Conservation (phyloP, 805 yeast species). For the Starmera dryadoides region DNA sequence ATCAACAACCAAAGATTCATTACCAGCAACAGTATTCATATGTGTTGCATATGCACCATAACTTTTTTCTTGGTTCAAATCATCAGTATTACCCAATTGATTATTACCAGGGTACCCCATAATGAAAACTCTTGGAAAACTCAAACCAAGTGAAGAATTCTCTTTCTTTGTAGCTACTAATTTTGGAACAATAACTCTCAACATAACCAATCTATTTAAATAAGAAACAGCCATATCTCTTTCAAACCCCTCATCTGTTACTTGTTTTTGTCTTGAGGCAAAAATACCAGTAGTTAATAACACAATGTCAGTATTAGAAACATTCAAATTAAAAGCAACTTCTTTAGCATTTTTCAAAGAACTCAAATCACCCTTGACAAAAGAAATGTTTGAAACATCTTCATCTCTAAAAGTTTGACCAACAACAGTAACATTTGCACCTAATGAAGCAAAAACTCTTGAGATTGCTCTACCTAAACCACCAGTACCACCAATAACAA, state of each 20-base stretch:
- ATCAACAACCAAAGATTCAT: conserved; percentile 28
- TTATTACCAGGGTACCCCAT: conserved; percentile 34
- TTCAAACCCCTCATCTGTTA: conserved; percentile 30
- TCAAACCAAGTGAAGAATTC: too few species aligned
- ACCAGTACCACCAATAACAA: conserved; percentile 34
- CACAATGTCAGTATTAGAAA: conserved; percentile 19
- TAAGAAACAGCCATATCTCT: conserved; percentile 31
- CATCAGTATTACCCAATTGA: conserved; percentile 25
- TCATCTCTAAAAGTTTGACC: conserved; percentile 28
- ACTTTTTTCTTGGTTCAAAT: conserved; percentile 25
- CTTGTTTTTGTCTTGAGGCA: conserved; percentile 23
- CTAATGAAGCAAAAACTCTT: conserved; percentile 16
- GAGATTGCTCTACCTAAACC: conserved; percentile 32
- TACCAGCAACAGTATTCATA: conserved; percentile 36
- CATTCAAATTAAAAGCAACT: conserved; percentile 18
- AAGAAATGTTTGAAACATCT: conserved; percentile 18
- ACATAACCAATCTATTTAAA: conserved; percentile 26
- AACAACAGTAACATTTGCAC: conserved; percentile 28
- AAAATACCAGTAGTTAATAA: conserved; percentile 35
- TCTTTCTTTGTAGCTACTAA: conserved; percentile 7
- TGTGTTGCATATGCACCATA: conserved; percentile 26
- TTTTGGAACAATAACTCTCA: conserved; percentile 20
- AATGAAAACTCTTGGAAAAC: conserved; percentile 26
- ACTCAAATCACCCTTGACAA: conserved; percentile 27
- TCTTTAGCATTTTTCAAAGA: conserved; percentile 19